phyloP scores from a whole-genome alignment of 352 stramenopile species.

The Phytophthora colocasiae region DNA sequence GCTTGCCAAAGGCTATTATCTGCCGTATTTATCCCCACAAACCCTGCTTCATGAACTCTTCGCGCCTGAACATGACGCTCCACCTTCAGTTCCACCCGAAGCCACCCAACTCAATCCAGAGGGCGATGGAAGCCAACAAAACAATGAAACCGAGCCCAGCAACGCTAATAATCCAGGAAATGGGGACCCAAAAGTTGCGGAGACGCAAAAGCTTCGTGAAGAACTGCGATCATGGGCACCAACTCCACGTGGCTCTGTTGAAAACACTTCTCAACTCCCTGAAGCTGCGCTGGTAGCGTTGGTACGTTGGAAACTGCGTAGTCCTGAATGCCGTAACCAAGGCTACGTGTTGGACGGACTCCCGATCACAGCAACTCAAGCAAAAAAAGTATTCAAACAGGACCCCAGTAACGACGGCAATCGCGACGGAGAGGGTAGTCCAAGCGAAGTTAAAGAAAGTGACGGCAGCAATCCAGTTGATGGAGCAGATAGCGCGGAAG shows the following conservation, averaged over 20 bases:
- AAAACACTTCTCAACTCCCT: conserved; percentile 38
- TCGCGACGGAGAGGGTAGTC: conserved; percentile 13
- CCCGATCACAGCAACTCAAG: conserved; percentile 55
- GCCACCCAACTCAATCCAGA: conserved; percentile 1
- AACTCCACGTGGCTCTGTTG: conserved; percentile 5
- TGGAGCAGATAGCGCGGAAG: conserved; percentile 22
- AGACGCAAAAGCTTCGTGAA: conserved; percentile 35
- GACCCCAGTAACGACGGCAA: conserved; percentile 22
- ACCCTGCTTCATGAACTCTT: conserved; percentile 61
- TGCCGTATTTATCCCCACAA: conserved; percentile 66
- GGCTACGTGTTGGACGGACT: conserved; percentile 85
- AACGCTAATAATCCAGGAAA: conserved; percentile 14
- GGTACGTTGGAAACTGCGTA: conserved; percentile 74
- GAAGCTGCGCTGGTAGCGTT: conserved; percentile 53
- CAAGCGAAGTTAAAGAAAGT: conserved; percentile 23
- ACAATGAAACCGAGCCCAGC: conserved; percentile 3
- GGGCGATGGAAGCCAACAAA: conserved; percentile 15
- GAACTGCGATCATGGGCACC: conserved; percentile 46
- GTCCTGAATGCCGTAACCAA: conserved; percentile 73
- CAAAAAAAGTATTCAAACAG: conserved; percentile 51
- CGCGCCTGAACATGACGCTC: conserved; percentile 24
- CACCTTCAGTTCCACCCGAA: conserved; percentile 7
- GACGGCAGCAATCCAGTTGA: conserved; percentile 31
- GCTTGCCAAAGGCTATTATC: conserved; percentile 76
- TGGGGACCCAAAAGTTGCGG: conserved; percentile 11